Conservation (phyloP, 1,284 basidiomycete species). For the Ceratobasidium sp. region DNA sequence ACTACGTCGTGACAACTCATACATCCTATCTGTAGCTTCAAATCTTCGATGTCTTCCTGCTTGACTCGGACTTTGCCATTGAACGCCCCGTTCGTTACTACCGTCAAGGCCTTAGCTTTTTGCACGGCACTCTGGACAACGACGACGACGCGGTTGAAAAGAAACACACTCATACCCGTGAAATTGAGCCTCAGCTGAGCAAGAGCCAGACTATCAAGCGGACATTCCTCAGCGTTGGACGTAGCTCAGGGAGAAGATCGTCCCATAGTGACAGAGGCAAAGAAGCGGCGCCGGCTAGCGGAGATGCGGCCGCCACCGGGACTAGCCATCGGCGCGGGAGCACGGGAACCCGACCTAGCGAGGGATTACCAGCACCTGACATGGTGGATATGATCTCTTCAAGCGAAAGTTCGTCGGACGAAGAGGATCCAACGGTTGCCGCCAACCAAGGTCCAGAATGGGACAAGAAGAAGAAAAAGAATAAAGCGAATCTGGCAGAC, state of each 20-base stretch:
- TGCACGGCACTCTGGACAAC: slow-evolving; percentile 50
- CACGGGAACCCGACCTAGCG: slow-evolving; percentile 12
- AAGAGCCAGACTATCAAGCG: slow-evolving; percentile 21
- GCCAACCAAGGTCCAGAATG: slow-evolving; percentile 43
- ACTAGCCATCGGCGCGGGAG: neutral
- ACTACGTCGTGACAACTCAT: slow-evolving; percentile 12
- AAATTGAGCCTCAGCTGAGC: slow-evolving; percentile 23
- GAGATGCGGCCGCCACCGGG: neutral
- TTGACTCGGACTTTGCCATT: slow-evolving; percentile 90
- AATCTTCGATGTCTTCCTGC: slow-evolving; percentile 92
- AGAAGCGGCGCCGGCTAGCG: neutral
- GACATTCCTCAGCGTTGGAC: slow-evolving; percentile 15
- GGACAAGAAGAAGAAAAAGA: slow-evolving; percentile 57
- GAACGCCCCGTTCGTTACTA: slow-evolving; percentile 79
- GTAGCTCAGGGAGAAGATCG: slow-evolving; percentile 21
- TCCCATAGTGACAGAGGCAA: slow-evolving; percentile 7
- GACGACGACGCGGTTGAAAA: slow-evolving; percentile 44
- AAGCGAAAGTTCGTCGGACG: slow-evolving; percentile 48
- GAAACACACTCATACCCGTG: slow-evolving; percentile 40
- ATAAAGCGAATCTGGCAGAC: slow-evolving; percentile 61
- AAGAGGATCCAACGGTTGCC: slow-evolving; percentile 43
- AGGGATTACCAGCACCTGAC: slow-evolving; percentile 18
- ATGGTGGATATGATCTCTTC: slow-evolving; percentile 45
- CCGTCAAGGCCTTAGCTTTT: slow-evolving; percentile 73
- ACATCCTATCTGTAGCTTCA: slow-evolving; percentile 56